Base-by-base conservation (phyloP, 345 rosid genomes). In the Brassica rapa region DNA sequence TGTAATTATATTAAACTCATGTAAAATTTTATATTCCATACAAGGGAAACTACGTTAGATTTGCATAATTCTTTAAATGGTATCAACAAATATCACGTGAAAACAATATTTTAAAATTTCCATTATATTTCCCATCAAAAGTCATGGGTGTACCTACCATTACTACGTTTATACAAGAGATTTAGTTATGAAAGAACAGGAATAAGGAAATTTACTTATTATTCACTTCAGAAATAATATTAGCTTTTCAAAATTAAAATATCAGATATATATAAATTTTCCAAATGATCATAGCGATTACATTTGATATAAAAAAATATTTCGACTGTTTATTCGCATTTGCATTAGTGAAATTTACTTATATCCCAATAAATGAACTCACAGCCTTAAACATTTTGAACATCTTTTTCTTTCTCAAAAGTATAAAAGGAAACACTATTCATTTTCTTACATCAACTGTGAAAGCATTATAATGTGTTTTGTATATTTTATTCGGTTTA, bases 71-170 rank as follows among this genome's bases (percentile, higher is more conserved):
- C 59, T 62, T 70, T 70, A 33, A 62, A 35, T 70, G 70, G 39
- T 8, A 51, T 53, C 75, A 62, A 56, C 80, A 77, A 53, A 53
- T 57, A 77, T 77, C 81, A 70, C 64, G 76, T 77, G 81, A 70
- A 77, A 70, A 72, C 64, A 30, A 72, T 53, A 49, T 46, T 51
- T 25, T 3, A 2, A 11, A 6, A 9, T 29, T 73, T 62, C 3
- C 23, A 59, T 57, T 2, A 55, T 39, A 37, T 35, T 56, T 59
- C 2, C 5, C 24, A 8, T 37, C 37, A 59, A 66, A 35, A 3
- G 53, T 46, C 53, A 46, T 46, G 53, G 33, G 23, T 59, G 57
- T 39, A 24, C 41, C 24, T 23, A 4, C 15, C 66, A 71, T 57
- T 59, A 25, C 24, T 37, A 11, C 25, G 11, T 35, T 59, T 56